Base-by-base conservation (phyloP, 192 early-diverging fungal species). In the Backusella macrospora region DNA sequence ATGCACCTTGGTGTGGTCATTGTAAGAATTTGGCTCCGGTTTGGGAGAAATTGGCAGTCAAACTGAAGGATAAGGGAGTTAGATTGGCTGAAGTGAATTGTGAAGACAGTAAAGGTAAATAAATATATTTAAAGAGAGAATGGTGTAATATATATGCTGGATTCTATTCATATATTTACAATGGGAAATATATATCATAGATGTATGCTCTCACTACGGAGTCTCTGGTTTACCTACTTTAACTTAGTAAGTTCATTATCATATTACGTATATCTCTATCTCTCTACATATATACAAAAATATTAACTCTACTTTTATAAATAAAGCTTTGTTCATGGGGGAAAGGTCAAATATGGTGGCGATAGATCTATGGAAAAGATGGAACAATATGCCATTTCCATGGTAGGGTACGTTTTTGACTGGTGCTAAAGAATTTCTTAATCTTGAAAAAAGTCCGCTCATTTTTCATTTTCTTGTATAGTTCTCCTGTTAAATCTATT, bases 11-110 rank as follows among this genome's bases (percentile, higher is more conserved):
- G 93, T 96, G 94, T 76, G 78, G 85, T 21, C 95, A 96, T 79
- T 98, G 96, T 85, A 87, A 95, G 82, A 80, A 84, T 2, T 87
- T 98, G 76, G 92, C 90, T 6, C 96, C 96, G 0, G 83, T 86
- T 18, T 97, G 93, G 88, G 86, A 86, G 9, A 76, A 91, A 49
- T 76, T 98, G 65, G 93, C 87, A 14, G 78, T 80, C 10, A 75
- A 73, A 6, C 59, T 92, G 48, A 84, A 88, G 70, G 88, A 90
- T 39, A 83, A 85, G 40, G 85, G 93, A 70, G 40, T 75, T 4
- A 96, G 96, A 75, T 81, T 97, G 29, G 96, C 89, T 40, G 84
- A 91, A 69, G 90, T 98, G 29, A 92, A 98, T 81, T 98, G 96
- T 81, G 91, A 90, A 23, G 80, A 81, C 34, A 82, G 90, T 37